Percentiles rank a stretch among this genome's conserved stretches.
Conservation (phyloP, 257 asterid species). For the Catharanthus roseus region DNA sequence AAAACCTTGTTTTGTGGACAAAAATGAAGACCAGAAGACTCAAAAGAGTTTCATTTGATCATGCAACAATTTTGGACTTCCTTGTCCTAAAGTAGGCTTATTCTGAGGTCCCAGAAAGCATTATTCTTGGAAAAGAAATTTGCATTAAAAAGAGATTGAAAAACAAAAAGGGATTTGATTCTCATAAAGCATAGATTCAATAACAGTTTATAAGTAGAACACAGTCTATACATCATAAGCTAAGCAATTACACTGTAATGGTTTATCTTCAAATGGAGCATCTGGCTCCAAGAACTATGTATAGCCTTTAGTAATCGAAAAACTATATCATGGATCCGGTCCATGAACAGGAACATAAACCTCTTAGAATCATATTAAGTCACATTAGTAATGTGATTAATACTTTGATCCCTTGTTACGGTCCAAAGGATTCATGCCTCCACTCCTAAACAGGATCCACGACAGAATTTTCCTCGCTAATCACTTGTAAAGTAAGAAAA, state of each 20-base stretch:
- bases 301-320: background rate
- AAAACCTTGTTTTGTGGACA: background rate
- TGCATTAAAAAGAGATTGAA: background rate
- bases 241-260: background rate
- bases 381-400: too few species aligned
- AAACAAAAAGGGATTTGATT: background rate
- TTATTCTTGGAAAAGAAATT: background rate
- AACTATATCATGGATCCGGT: too few species aligned
- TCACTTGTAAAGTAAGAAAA: too few species aligned
- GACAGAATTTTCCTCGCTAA: too few species aligned
- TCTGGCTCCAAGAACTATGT: background rate
- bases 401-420: too few species aligned
- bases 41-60: background rate
- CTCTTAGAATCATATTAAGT: too few species aligned
- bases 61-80: background rate
- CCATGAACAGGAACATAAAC: too few species aligned
- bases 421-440: too few species aligned
- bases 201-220: background rate
- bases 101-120: background rate
- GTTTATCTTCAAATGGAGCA: background rate
- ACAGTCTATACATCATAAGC: background rate
- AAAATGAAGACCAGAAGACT: background rate
- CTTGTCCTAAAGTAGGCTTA: background rate
- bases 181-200: background rate
- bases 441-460: too few species aligned